These are phyloP conservation scores for Tulasnella sp. DNA, from an alignment of 768 basidiomycete species.

Conservation along the genomic window DNA sequence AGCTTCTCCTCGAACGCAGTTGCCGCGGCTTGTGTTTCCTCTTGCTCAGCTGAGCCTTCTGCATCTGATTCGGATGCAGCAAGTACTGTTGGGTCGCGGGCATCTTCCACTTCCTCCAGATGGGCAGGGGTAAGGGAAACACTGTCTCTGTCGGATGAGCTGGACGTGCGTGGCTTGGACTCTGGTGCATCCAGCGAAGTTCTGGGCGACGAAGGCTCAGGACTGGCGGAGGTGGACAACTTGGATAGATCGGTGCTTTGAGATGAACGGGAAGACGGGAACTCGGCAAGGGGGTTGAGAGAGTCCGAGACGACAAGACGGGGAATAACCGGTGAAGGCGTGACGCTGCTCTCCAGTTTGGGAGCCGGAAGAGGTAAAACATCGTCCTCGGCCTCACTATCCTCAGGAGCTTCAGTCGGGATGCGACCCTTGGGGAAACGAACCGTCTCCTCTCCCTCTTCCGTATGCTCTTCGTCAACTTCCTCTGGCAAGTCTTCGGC, in stretches of 20 bases:
- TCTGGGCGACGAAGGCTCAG: neutral
- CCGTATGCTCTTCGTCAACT: neutral
- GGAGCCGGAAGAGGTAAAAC: neutral
- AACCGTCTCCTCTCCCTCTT: slow-evolving; percentile 11
- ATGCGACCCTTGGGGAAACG: neutral
- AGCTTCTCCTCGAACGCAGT: slow-evolving; percentile 54
- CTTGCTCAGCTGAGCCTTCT: slow-evolving; percentile 49
- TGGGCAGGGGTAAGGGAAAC: neutral
- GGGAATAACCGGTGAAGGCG: neutral
- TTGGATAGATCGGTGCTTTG: slow-evolving; percentile 12
- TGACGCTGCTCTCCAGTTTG: neutral
- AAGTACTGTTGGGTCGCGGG: neutral
- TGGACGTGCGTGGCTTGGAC: neutral
- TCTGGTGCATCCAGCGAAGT: slow-evolving; percentile 18
- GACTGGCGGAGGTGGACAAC: neutral
- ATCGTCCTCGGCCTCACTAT: slow-evolving; percentile 14
- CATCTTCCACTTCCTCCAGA: slow-evolving; percentile 3
- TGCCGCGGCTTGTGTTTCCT: slow-evolving; percentile 31
- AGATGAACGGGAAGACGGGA: slow-evolving; percentile 18
- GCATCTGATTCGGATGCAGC: slow-evolving; percentile 16
- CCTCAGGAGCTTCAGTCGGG: neutral
- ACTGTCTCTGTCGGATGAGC: neutral
- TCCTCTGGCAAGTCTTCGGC: slow-evolving; percentile 9
- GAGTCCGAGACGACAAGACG: neutral
- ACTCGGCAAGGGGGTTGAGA: slow-evolving; percentile 1